Base-by-base conservation (phyloP, 2,329 filamentous ascomycete genomes). In the Aaosphaeria arxii region DNA sequence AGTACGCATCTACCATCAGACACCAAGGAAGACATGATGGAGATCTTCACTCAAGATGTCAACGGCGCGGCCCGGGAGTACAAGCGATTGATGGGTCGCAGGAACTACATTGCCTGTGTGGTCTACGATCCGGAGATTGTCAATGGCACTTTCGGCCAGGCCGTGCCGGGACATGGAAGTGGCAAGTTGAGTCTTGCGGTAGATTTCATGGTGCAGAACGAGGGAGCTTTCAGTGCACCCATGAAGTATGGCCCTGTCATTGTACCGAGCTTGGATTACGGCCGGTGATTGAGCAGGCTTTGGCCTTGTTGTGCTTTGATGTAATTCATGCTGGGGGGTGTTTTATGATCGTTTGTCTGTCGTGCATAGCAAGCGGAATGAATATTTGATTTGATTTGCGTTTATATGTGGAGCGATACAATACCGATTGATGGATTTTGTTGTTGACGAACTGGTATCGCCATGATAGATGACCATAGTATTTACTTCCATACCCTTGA, bases 11-110 rank as follows among this genome's bases (percentile, higher is more conserved):
- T 83, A 55, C 85, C 87, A 1, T 87, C 86, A 1, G 94, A 99
- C 69, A 99, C 94, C 42, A 97, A 99, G 72, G 94, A 99, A 71
- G 94, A 99, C 73, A 99, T 99, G 94, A 95, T 99, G 88, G 94
- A 99, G 76, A 95, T 99, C 57, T 99, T 99, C 80, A 90, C 94
- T 62, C 89, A 87, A 6, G 94, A 99, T 61, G 90, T 94, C 11
- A 89, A 86, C 46, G 92, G 94, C n/a, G 77, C 83, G 33, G 78
- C 85, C 1, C 81, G 91, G 42, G 92, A 96, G 70, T 79, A 91
- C 64, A 91, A 91, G 74, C 88, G 92, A 64, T 81, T 99, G 44
- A 99, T 99, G 91, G 90, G 87, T 1, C 79, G 92, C 39, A 80
- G 94, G 49, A 97, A 96, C 66, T 99, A 97, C 64, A 85, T 92